phyloP scores from a whole-genome alignment of 2,329 filamentous ascomycete species.

The Neonectria ditissima region DNA sequence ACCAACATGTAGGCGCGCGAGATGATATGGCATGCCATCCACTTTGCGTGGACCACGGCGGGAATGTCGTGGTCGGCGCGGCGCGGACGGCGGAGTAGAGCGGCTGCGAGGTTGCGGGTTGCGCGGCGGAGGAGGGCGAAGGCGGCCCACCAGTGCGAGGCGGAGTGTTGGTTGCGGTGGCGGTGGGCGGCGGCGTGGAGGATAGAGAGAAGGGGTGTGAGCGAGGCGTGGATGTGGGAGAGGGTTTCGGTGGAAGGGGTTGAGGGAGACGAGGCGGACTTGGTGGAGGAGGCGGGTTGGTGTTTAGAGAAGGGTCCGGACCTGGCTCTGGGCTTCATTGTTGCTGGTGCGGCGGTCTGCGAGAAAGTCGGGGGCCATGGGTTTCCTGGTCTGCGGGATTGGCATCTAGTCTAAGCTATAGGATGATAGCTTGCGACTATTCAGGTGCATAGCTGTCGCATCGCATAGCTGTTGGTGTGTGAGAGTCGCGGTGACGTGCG shows the following conservation, averaged over 20 bases:
- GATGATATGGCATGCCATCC: slow-evolving; percentile 47
- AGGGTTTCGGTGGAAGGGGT: slow-evolving; percentile 21
- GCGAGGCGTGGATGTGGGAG: slow-evolving; percentile 41
- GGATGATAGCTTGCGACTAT: not conserved
- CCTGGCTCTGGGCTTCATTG: slow-evolving; percentile 5
- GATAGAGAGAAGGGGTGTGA: slow-evolving; percentile 61
- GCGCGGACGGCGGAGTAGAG: slow-evolving; percentile 28
- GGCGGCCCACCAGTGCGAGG: slow-evolving; percentile 82
- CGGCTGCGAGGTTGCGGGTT: slow-evolving; percentile 63
- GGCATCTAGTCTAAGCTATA: not conserved
- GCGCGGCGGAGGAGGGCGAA: slow-evolving; percentile 79
- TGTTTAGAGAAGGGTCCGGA: slow-evolving; percentile 23
- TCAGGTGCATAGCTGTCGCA: not conserved
- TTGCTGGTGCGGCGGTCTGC: not conserved
- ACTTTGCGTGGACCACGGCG: slow-evolving; percentile 41
- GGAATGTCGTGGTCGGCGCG: slow-evolving; percentile 24
- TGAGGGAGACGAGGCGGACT: slow-evolving; percentile 19
- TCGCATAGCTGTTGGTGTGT: not conserved
- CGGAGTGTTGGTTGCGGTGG: slow-evolving; percentile 91
- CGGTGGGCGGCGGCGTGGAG: slow-evolving; percentile 82
- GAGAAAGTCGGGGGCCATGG: not conserved
- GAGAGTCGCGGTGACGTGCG: slow-evolving; percentile 15
- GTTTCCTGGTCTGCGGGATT: not conserved
- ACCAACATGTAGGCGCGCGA: slow-evolving; percentile 53
- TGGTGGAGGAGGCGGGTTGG: slow-evolving; percentile 19